Evolutionary conservation across 2,329 filamentous ascomycete species (phyloP), one percentile per base, ranked within the genome.

Genomic region (Teratosphaeriaceae sp.): DNA sequence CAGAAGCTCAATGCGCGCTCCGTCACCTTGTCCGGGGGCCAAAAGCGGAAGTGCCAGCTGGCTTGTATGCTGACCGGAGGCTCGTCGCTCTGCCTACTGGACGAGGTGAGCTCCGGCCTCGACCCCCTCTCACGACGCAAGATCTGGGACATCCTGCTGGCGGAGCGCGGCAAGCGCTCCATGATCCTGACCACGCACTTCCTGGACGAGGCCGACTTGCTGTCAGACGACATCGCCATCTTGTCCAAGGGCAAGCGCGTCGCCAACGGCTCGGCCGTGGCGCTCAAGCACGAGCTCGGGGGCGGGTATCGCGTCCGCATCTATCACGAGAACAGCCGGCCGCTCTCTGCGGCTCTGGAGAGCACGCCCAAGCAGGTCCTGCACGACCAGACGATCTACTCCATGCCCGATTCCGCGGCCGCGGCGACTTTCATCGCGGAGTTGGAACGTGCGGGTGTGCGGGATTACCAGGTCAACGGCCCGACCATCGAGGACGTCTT

Each of bases 51-150:
- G 63, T 73, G 95, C 7, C 89, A 96, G 63, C 73, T 96, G 2
- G 88, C 88, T 4, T 90, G 95, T 80, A 95, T 95, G 88, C 80
- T 96, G 54, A 94, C 87, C 3, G 89, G 90, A 48, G 88, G 88
- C 9, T 90, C 85, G 48, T 80, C 80, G 19, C 82, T 96, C 0
- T 95, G 89, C 65, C 92, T 88, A 56, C 80, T 96, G 5, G 89
- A 96, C 53, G 90, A 96, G 64, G 88, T 95, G 12, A 89, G 84
- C 29, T 88, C 84, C 46, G 90, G 89, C 12, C 74, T 96, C 16
- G 89, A 96, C 59, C 88, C 90, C 0, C 69, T 96, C 1, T 89
- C 85, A 16, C 75, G 90, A 42, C 73, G 88, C 21, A 95, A 94
- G 66, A 86, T 96, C 19, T 96, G 89, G 89, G 88, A 95, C 53